These are phyloP conservation scores for Primulina eburnea DNA, from an alignment of 257 asterid species.

Conservation along the genomic window DNA sequence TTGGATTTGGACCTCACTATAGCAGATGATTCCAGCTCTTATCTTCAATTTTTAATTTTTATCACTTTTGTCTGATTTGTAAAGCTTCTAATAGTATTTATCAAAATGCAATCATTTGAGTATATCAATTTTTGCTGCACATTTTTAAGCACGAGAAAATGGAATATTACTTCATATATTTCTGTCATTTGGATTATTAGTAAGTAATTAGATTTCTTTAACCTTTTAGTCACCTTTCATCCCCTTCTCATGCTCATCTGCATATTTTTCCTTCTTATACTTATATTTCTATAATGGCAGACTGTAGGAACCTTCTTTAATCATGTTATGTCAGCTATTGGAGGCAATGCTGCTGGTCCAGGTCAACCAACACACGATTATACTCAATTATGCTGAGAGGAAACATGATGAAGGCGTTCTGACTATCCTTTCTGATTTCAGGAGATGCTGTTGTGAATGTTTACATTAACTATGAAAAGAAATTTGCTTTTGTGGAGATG, in stretches of 20 bases:
- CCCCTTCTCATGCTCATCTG: slow-evolving; percentile 7
- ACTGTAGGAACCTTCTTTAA: slow-evolving; percentile 42
- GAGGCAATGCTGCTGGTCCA: slow-evolving; percentile 60
- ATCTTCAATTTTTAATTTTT: background rate
- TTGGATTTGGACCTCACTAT: slow-evolving; percentile 16
- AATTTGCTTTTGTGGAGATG: slow-evolving; percentile 83
- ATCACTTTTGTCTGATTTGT: background rate
- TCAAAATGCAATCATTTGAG: background rate
- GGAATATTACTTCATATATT: too few species aligned
- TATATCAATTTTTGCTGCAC: background rate
- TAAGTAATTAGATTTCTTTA: too few species aligned
- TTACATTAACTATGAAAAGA: slow-evolving; percentile 68
- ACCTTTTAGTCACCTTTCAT: slow-evolving; percentile 1
- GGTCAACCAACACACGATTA: slow-evolving; percentile 25
- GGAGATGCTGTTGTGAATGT: slow-evolving; percentile 66
- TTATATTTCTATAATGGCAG: slow-evolving; percentile 38
- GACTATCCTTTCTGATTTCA: slow-evolving; percentile 25
- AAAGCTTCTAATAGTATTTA: too few species aligned
- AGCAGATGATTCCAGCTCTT: background rate
- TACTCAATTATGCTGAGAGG: slow-evolving; percentile 23
- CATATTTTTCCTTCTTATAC: slow-evolving; percentile 2
- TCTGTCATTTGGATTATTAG: too few species aligned
- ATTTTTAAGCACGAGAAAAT: background rate
- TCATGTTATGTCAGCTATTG: slow-evolving; percentile 52
- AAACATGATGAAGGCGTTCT: slow-evolving; percentile 13